Conservation (phyloP, 2,329 filamentous ascomycete species). For the Ophiostoma triangulosporum region DNA sequence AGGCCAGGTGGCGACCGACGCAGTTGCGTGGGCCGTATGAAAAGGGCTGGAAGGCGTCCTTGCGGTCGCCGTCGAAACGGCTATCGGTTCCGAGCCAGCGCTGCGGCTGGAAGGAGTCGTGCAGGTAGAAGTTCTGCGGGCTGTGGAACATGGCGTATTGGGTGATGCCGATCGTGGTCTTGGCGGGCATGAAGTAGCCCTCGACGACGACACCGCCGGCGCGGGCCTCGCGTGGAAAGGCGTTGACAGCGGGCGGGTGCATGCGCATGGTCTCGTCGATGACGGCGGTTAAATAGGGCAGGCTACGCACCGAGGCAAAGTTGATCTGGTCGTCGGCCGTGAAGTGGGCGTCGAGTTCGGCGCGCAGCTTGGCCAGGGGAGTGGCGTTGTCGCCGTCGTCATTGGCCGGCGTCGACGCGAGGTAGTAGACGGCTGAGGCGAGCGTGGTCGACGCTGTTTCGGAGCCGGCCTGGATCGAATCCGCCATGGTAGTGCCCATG, state of each 20-base stretch:
- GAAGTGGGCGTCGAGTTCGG: no score
- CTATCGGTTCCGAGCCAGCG: slow-evolving; percentile 27
- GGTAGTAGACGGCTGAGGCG: no score
- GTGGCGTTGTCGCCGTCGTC: no score
- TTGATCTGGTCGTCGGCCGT: slow-evolving; percentile 22
- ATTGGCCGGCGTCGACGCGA: no score
- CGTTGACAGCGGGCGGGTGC: slow-evolving; percentile 21
- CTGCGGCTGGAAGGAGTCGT: slow-evolving; percentile 30
- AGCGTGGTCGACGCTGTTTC: no score
- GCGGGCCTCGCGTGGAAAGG: slow-evolving; percentile 16
- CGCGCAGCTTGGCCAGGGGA: no score
- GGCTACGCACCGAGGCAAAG: slow-evolving; percentile 15
- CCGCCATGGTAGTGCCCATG: slow-evolving; percentile 6
- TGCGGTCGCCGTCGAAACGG: slow-evolving; percentile 27
- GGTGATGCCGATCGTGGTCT: slow-evolving; percentile 17
- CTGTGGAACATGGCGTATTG: slow-evolving; percentile 22
- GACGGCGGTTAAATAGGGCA: slow-evolving; percentile 23
- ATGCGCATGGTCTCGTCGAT: no score
- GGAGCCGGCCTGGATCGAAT: slow-evolving; percentile 28
- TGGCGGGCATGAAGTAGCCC: slow-evolving; percentile 6
- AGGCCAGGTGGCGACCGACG: slow-evolving; percentile 36
- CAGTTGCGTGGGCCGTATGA: slow-evolving; percentile 35
- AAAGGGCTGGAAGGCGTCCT: slow-evolving; percentile 33
- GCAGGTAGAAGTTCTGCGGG: slow-evolving; percentile 26
- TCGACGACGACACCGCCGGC: slow-evolving; percentile 4